These are phyloP conservation scores for Marsdenia floribunda DNA, from an alignment of 257 asterid species.

Conservation along the genomic window DNA sequence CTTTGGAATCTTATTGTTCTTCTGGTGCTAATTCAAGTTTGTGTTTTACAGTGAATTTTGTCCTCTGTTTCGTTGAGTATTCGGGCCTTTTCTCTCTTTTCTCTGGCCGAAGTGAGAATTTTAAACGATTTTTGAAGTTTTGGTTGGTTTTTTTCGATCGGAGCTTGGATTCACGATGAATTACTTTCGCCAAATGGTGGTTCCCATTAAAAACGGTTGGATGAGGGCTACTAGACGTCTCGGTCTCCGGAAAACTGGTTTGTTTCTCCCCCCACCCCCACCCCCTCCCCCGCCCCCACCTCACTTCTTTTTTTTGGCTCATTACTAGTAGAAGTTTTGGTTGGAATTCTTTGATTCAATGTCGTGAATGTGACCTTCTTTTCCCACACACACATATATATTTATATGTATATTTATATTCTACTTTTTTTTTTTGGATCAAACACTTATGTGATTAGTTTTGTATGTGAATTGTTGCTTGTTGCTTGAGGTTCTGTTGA, in stretches of 20 bases:
- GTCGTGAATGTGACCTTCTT: background rate
- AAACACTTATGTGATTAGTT: background rate
- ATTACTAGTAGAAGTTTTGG: background rate
- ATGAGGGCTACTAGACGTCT: constrained; percentile 37
- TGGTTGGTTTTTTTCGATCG: constrained; percentile 1
- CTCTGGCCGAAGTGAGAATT: background rate
- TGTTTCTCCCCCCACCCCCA: background rate
- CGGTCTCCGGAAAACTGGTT: constrained; percentile 44
- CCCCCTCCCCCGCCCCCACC: too few species aligned
- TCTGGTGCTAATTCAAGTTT: background rate
- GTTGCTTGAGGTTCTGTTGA: background rate
- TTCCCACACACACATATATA: too few species aligned
- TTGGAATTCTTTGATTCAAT: background rate
- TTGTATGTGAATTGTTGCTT: background rate
- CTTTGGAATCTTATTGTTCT: background rate
- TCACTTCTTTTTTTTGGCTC: background rate
- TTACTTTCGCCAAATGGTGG: constrained; percentile 40
- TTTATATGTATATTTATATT: background rate
- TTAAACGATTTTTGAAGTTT: background rate
- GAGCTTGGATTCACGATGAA: constrained; percentile 21
- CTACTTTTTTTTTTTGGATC: background rate
- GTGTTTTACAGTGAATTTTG: background rate
- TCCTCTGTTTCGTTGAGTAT: background rate
- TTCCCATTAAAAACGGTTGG: constrained; percentile 51
- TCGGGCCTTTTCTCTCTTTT: background rate